Evolutionary conservation across 2,329 filamentous ascomycete genomes (phyloP).

Genomic region (Ophiosphaerella herpotricha): DNA sequence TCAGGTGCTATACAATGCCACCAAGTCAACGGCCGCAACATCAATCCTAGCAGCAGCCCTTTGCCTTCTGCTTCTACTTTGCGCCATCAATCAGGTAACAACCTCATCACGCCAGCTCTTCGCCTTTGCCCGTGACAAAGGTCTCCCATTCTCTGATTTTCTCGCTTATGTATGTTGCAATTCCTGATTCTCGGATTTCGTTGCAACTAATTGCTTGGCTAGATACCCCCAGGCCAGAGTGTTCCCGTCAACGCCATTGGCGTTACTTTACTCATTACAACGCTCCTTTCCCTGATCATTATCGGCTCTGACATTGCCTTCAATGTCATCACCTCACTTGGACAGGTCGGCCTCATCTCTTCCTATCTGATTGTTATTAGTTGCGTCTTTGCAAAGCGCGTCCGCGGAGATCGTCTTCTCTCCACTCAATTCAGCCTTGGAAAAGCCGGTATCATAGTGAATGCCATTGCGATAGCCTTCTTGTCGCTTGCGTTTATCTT

Average conservation of each 20-base stretch:
- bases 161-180: conserved; percentile 9
- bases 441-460: conserved; percentile 43
- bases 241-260: conserved; percentile 34
- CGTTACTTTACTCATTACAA: conserved; percentile 34
- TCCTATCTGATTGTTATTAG: conserved; percentile 40
- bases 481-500: conserved; percentile 43
- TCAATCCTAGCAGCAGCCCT: conserved; percentile 24
- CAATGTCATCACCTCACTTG: conserved; percentile 47
- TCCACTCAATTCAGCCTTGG: conserved; percentile 46
- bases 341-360: conserved; percentile 33
- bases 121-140: not conserved
- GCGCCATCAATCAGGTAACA: not conserved
- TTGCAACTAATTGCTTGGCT: conserved; percentile 7
- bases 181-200: not conserved
- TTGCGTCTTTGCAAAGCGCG: conserved; percentile 35
- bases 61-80: not conserved
- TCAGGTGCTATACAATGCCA: conserved; percentile 27
- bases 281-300: conserved; percentile 50
- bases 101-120: not conserved
- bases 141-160: not conserved
- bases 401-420: conserved; percentile 26
- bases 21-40: conserved; percentile 16
- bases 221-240: conserved; percentile 26
- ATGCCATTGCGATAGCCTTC: conserved; percentile 43
- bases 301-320: conserved; percentile 49